phyloP scores from a whole-genome alignment of 192 early-diverging fungal species.

The Neocallimastix lanati region DNA sequence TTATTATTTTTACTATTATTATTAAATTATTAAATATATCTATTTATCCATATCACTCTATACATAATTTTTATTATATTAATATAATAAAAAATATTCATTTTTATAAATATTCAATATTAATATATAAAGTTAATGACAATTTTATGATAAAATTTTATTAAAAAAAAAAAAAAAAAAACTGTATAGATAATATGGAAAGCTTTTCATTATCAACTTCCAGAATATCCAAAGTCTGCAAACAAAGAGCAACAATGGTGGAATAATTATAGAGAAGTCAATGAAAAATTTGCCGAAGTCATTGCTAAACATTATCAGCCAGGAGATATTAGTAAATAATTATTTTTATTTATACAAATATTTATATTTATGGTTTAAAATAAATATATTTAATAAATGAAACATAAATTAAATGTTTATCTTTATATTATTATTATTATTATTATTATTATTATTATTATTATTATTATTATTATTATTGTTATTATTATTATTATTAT shows the following conservation, averaged over 20 bases:
- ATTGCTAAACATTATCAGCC: slow-evolving; percentile 56
- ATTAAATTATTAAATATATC: no score
- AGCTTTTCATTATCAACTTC: slow-evolving; percentile 86
- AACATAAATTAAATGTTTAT: slow-evolving; percentile 1
- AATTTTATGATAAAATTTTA: no score
- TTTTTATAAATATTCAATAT: no score
- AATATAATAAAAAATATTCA: no score
- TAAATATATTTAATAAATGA: background rate
- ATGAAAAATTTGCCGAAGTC: slow-evolving; percentile 64
- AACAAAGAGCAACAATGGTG: slow-evolving; percentile 58
- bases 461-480: no score
- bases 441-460: no score
- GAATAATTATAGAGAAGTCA: slow-evolving; percentile 66
- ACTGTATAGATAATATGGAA: slow-evolving; percentile 72
- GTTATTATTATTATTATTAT: background rate
- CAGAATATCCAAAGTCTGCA: slow-evolving; percentile 65
- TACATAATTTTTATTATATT: no score
- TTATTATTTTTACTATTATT: no score
- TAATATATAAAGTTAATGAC: no score
- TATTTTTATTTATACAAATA: background rate
- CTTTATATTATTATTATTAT: no score
- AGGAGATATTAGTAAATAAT: slow-evolving; percentile 50
- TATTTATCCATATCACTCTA: no score
- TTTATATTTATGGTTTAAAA: background rate
- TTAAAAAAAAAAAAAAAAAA: no score